Base-by-base conservation (phyloP, 1,284 basidiomycete species). In the Melampsora allii-populina region DNA sequence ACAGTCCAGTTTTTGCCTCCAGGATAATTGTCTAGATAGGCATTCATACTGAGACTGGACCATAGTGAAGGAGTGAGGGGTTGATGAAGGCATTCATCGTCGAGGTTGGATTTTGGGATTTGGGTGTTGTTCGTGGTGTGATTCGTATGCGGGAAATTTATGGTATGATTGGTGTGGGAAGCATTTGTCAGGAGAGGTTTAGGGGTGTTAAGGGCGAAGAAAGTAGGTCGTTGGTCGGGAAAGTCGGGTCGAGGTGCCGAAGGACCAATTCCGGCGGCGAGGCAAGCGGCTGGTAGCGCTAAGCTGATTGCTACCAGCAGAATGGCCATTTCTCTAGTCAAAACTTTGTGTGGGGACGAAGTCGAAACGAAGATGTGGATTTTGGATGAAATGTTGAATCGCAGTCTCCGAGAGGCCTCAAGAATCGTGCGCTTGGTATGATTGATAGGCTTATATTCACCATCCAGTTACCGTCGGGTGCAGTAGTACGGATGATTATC, bases 21-120 rank as follows among this genome's bases (percentile, higher is more conserved):
- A 3, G 65, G 59, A 46, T 75, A 75, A n/a, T 53, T 63, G n/a
- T 75, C 72, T 17, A 75, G 59, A 58, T 67, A 75, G 10, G 39
- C 19, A 24, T 75, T 67, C 72, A 75, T 75, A 53, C 27, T 31
- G 12, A 75, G 45, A 50, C 63, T 27, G 36, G 42, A 45, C 72
- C 72, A 75, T 14, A 75, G 27, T 27, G 2, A 2, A 2, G 65
- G 65, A 5, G 31, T 63, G 45, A 75, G 60, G 6, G 65, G 72
- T 10, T 42, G 63, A 29, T 29, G 50, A 24, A 56, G 50, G 50
- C 50, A 56, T 56, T 56, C 50, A 29, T 56, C 5, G 12, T 56
- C 27, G 7, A 56, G 14, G 9, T 56, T 9, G 24, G 50, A 29
- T 24, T 24, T 56, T 2, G n/a, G 6, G 27, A 56, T 5, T 24